Conservation (phyloP, 2,329 filamentous ascomycete genomes). For the Aspergillus awamori region DNA sequence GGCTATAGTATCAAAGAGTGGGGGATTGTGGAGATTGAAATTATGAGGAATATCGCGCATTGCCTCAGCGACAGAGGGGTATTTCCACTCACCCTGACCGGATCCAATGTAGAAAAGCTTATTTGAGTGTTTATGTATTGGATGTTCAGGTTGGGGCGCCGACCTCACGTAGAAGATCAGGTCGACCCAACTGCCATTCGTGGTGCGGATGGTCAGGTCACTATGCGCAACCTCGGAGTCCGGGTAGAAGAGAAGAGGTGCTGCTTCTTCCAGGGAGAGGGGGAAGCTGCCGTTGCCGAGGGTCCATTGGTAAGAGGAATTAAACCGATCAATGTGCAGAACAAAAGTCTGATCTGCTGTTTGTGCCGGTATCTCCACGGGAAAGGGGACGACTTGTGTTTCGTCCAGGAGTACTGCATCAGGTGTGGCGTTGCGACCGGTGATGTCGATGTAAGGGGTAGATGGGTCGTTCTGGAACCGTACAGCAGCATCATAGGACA, state of each 20-base stretch:
- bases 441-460: no score
- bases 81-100: constrained; percentile 56
- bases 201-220: constrained; percentile 55
- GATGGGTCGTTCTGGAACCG: no score
- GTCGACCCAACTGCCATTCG: constrained; percentile 58
- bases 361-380: constrained; percentile 27
- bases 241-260: constrained; percentile 50
- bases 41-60: constrained; percentile 47
- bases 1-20: constrained; percentile 54
- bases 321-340: no score
- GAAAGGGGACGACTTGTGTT: constrained; percentile 9
- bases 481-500: constrained; percentile 42
- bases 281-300: constrained; percentile 48
- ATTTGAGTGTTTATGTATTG: constrained; percentile 67
- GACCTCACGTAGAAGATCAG: constrained; percentile 53
- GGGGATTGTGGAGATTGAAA: constrained; percentile 63
- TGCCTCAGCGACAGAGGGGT: constrained; percentile 58
- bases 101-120: constrained; percentile 61
- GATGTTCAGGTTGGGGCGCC: constrained; percentile 57
- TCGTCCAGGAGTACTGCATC: no score
- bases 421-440: no score
- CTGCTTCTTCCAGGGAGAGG: constrained; percentile 40
- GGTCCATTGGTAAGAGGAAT: constrained; percentile 55
- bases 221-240: constrained; percentile 40
- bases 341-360: no score